Evolutionary conservation across 2,329 filamentous ascomycete genomes (phyloP), one percentile per base, ranked within the genome.

Genomic region (Aureobasidium sp.): DNA sequence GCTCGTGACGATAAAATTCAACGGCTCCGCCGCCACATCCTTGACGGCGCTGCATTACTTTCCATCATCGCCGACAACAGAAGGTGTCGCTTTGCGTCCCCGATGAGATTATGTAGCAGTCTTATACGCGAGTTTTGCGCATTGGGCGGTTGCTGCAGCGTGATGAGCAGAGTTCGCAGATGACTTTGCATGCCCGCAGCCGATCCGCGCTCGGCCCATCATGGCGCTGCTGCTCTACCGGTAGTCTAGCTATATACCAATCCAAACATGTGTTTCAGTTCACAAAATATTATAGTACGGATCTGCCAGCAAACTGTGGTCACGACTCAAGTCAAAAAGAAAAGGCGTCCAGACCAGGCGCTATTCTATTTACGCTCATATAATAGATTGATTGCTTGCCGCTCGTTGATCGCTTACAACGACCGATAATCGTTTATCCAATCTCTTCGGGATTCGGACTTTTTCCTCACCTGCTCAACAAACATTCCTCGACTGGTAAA

Each of bases 241-340:
- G 20, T n/a, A 12, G 22, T 47, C 22, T 48, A 48, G 22, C 45
- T 14, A 39, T 42, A 41, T 41, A 55, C 29, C 39, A 42, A 34
- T 7, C 22, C 31, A 58, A 48, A 58, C 42, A 57, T 55, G 20
- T 58, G 55, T 58, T 39, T 58, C 55, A 58, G 55, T 57, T 4
- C 29, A 36, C 14, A 29, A 4, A 45, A n/a, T 22, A 17, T 29
- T 27, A 6, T 42, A 8, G 25, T 53, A 3, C 12, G 34, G 34
- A 20, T 42, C 25, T 55, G 37, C 15, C 51, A n/a, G 5, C 14
- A 55, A 41, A 55, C 29, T 17, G 51, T 55, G 36, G 51, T 31
- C 37, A 37, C 34, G 20, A 11, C 47, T 36, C n/a, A 55, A 42
- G 37, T 55, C 37, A 42, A 42, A 55, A 57, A 44, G 15, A 14